Base-by-base conservation (phyloP, 1,284 basidiomycete species). In the Cryptococcus amylolentus region DNA sequence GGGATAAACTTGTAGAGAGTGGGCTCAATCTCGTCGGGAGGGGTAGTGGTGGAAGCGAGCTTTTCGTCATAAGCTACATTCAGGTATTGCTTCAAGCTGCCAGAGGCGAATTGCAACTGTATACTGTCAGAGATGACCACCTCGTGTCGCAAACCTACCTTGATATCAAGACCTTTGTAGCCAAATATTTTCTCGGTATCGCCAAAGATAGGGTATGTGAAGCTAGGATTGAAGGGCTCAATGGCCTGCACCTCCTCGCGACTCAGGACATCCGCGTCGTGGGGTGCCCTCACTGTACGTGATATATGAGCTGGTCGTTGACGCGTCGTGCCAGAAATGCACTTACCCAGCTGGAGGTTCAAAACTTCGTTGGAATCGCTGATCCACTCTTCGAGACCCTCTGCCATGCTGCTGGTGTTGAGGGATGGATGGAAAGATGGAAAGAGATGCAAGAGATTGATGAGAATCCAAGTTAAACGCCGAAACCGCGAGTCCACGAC, bases 121-220 rank as follows among this genome's bases (percentile, higher is more conserved):
- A 41, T 37, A 38, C 5, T 45, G 38, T 45, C 41, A 40, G 48
- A 10, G 42, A 47, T 23, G 42, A 45, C 35, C 39, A 23, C 38
- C 12, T 10, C n/a, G 23, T 12, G 38, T 35, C 8, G 38, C 6
- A 1, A 42, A 78, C 86, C 65, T 70, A 94, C 91, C 73, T 94
- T 84, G 65, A 96, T 87, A 37, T 82, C 77, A 54, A 97, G 80
- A 67, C 86, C 86, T 60, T 85, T 82, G 78, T 97, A 98, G 3
- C 95, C 95, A 75, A 95, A 98, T 65, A 98, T 88, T 77, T 88
- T 94, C 80, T 98, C 93, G 55, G 95, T 89, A 68, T 97, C 91
- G 52, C 95, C 95, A 72, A 88, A 98, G 74, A 97, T 92, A 83
- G 91, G 89, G 77, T 94, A 94, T 1, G 91, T 94, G 77, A 94